Base-by-base conservation (phyloP, 441 rosid genomes). In the Euphorbia corollata region DNA sequence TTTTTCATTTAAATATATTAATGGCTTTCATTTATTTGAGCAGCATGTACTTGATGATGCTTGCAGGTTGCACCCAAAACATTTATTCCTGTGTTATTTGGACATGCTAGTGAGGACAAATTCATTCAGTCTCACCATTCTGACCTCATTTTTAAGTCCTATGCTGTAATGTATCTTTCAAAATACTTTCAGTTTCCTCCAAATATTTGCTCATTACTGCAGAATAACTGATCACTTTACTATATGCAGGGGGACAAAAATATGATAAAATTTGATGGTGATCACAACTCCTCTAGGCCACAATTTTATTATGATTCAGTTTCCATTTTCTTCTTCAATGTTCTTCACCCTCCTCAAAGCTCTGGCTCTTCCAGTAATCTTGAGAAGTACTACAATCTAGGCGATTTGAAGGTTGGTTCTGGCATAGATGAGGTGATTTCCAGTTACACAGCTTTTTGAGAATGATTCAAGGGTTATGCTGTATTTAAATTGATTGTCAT, bases 251-350 rank as follows among this genome's bases (percentile, higher is more conserved):
- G 99, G 57, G 96, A 89, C 80, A 93, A 91, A 78, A 93, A 93
- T 73, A 77, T 93, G 68, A 89, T 93, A 73, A 89, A 85, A 76
- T 93, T 93, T 75, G 93, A 93, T 68, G 99, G 97, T 59, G 97
- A 93, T 70, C 97, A 91, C 79, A 93, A 93, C 77, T 82, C 97
- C 51, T 86, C 99, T 24, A 78, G 99, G 72, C 97, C 99, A 22
- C 97, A 89, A 56, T 89, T 83, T 72, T 93, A 80, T 73, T 91
- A 87, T 67, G 96, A 93, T 76, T 93, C 99, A 0, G 96, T 93
- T 67, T 87, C 95, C 74, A 80, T 87, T 74, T 93, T 93, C 90
- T 91, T 93, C 83, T 83, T 78, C 82, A 91, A 86, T 72, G 85
- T 91, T 66, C 89, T 93, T 68, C 95, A 75, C 70, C 99, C 97